phyloP scores from a whole-genome alignment of 2,329 filamentous ascomycete species.

The Lachnellula willkommii region DNA sequence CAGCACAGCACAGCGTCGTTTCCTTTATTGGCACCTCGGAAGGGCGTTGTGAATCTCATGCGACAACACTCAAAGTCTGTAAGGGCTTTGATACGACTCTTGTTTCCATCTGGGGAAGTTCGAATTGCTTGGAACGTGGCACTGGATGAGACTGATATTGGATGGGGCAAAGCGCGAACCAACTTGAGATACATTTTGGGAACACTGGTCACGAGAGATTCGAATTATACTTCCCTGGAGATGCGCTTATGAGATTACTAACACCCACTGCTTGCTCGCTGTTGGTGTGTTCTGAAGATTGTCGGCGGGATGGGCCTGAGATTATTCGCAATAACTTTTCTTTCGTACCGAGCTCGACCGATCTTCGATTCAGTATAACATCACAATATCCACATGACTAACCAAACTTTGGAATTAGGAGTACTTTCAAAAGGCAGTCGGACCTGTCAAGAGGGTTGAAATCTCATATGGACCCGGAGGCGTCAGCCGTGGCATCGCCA shows the following conservation, averaged over 20 bases:
- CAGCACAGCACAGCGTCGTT: slow-evolving; percentile 31
- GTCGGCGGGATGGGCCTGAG: slow-evolving; percentile 19
- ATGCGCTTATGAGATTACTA: slow-evolving; percentile 33
- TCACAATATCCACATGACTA: slow-evolving; percentile 53
- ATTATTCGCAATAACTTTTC: slow-evolving; percentile 20
- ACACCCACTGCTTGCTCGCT: slow-evolving; percentile 57
- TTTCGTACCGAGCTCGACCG: slow-evolving; percentile 28
- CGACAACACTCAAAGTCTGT: background rate
- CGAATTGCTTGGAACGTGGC: background rate
- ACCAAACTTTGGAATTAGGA: slow-evolving; percentile 72
- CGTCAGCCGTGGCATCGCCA: slow-evolving; percentile 85
- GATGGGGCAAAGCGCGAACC: background rate
- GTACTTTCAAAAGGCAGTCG: slow-evolving; percentile 86
- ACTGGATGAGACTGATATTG: background rate
- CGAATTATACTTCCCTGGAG: background rate
- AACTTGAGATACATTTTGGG: background rate
- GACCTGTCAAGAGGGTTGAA: slow-evolving; percentile 84
- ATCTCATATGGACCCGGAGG: slow-evolving; percentile 91
- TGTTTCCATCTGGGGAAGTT: background rate
- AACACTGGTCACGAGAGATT: background rate
- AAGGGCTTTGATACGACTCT: background rate
- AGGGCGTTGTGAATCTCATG: too few relatives aligned
- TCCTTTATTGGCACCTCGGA: background rate
- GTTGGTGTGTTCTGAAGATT: slow-evolving; percentile 33
- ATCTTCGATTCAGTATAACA: slow-evolving; percentile 29